Evolutionary conservation across 1,284 basidiomycete genomes (phyloP).

Genomic region (Ustilago trichophora): DNA sequence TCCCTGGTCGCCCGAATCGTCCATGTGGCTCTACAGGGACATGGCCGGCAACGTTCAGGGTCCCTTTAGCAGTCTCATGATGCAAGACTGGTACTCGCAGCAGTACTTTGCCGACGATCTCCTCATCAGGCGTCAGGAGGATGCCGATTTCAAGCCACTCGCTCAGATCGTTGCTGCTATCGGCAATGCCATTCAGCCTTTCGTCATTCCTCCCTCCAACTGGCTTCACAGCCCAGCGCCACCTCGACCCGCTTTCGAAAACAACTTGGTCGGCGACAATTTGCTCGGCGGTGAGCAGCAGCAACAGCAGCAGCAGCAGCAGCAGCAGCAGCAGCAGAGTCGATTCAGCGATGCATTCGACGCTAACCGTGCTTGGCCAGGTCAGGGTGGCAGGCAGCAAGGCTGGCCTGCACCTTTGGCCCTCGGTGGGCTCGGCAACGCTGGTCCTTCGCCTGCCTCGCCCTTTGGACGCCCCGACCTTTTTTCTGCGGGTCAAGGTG

Average conservation of each 20-base stretch:
- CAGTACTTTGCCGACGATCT: conserved; percentile 87
- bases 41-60: conserved; percentile 89
- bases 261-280: conserved; percentile 8
- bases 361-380: conserved; percentile 18
- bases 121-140: conserved; percentile 77
- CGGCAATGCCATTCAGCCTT: conserved; percentile 64
- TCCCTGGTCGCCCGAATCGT: conserved; percentile 70
- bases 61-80: conserved; percentile 87
- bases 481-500: conserved; percentile 20
- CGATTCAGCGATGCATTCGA: conserved; percentile 29
- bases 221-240: conserved; percentile 31
- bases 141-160: conserved; percentile 66
- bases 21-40: conserved; percentile 92
- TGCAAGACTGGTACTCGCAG: conserved; percentile 96
- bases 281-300: too few relatives aligned
- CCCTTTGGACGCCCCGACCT: conserved; percentile 38
- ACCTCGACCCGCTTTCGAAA: conserved; percentile 16
- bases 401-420: conserved; percentile 34
- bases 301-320: too few relatives aligned
- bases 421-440: conserved; percentile 26
- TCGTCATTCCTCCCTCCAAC: conserved; percentile 61
- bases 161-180: conserved; percentile 64
- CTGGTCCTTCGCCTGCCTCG: conserved; percentile 25
- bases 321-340: conserved; percentile 24
- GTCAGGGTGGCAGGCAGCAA: conserved; percentile 21